Evolutionary conservation across 148 eudicot species (phyloP).

Genomic region (Heliamphora exappendiculata): DNA sequence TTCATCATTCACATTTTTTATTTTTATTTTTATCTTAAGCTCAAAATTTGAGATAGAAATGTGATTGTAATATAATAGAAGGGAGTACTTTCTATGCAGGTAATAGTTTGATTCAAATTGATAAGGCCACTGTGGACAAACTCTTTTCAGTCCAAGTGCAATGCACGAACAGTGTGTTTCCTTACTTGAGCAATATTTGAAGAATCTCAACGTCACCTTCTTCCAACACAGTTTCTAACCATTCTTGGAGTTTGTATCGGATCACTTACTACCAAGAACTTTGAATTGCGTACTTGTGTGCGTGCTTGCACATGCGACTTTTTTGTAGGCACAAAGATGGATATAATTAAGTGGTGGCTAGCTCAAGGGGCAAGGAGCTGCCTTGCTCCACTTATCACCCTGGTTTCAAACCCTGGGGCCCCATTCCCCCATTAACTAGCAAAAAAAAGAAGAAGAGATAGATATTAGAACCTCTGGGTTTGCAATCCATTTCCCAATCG

Average conservation of each 20-base stretch:
- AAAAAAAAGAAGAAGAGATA: no score
- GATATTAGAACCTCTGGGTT: no score
- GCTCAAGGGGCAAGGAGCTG: no score
- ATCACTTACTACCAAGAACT: background rate
- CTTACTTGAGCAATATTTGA: background rate
- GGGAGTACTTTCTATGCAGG: background rate
- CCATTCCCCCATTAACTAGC: no score
- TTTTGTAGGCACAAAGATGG: no score
- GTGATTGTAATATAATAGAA: background rate
- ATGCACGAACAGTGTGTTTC: background rate
- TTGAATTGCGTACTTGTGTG: background rate
- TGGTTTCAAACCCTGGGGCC: no score
- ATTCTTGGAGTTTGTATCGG: background rate
- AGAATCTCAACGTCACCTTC: background rate
- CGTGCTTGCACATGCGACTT: background rate
- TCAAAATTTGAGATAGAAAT: background rate
- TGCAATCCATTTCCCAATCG: no score
- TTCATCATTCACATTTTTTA: no score
- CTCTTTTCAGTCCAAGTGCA: background rate
- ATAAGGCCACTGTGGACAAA: background rate
- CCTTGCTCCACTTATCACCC: no score
- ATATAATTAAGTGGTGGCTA: no score
- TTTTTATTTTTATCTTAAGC: background rate
- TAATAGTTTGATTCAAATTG: background rate
- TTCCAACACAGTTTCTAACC: no score